phyloP scores from a whole-genome alignment of 306 rosid genomes.

The Sechiopsis laciniata region DNA sequence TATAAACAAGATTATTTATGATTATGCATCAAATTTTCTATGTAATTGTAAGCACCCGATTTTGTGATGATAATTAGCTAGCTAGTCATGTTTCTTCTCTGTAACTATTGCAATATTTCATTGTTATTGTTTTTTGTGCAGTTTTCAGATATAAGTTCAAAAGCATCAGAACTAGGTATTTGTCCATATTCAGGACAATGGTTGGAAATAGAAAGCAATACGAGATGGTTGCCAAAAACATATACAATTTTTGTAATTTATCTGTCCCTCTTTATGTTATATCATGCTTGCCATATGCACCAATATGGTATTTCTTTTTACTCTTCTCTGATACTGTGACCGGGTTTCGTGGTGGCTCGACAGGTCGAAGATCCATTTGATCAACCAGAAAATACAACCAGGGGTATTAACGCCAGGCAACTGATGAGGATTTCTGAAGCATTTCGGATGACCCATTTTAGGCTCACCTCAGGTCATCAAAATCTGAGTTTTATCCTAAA shows the following conservation, averaged over 20 bases:
- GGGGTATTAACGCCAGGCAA: conserved; percentile 44
- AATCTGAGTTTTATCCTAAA: conserved; percentile 34
- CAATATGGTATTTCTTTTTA: conserved; percentile 4
- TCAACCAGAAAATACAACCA: conserved; percentile 65
- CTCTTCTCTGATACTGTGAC: conserved; percentile 25
- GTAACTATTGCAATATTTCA: not conserved
- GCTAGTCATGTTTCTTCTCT: conserved; percentile 3
- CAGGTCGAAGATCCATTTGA: conserved; percentile 93
- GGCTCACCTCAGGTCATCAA: conserved; percentile 32
- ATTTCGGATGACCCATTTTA: conserved; percentile 29
- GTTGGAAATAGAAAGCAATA: conserved; percentile 50
- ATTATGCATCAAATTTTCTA: not conserved
- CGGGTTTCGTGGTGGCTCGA: conserved; percentile 26
- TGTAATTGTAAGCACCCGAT: not conserved
- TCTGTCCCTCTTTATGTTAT: conserved; percentile 23
- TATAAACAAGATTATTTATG: not conserved
- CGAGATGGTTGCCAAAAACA: conserved; percentile 79
- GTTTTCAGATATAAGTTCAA: conserved; percentile 47
- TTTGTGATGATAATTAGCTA: not conserved
- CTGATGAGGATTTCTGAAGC: conserved; percentile 51
- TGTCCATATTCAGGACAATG: conserved; percentile 58
- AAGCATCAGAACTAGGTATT: conserved; percentile 51
- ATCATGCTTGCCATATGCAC: conserved; percentile 19
- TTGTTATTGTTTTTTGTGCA: conserved; percentile 32
- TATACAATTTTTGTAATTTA: conserved; percentile 56